phyloP scores from a whole-genome alignment of 1,139 yeast species.

The Yamadazyma buinensis region DNA sequence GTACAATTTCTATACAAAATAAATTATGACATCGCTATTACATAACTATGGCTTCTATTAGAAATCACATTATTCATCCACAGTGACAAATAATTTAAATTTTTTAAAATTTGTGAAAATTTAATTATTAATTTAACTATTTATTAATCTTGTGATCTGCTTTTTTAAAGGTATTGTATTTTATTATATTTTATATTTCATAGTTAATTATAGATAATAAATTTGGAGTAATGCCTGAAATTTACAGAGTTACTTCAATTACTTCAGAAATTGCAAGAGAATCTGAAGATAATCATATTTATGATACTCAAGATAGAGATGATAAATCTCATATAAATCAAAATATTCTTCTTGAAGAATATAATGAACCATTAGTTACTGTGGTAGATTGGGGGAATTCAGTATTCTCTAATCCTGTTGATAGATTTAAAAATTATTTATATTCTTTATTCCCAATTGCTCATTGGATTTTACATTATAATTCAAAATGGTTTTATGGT shows the following conservation, averaged over 20 bases:
- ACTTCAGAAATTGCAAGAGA: slow-evolving; percentile 5
- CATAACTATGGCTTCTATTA: too few species aligned
- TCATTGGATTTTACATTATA: slow-evolving; percentile 82
- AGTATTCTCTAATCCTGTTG: slow-evolving; percentile 38
- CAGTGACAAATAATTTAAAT: too few species aligned
- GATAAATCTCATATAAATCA: neutral
- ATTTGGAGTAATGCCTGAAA: slow-evolving; percentile 5
- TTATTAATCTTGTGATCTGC: too few species aligned
- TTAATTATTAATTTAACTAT: too few species aligned
- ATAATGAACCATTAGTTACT: slow-evolving; percentile 38
- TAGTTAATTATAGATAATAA: too few species aligned
- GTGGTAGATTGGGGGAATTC: slow-evolving; percentile 44
- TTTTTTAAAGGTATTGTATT: too few species aligned
- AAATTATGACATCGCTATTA: too few species aligned
- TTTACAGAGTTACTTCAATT: neutral
- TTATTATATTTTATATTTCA: too few species aligned
- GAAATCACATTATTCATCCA: too few species aligned
- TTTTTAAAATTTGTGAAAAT: too few species aligned
- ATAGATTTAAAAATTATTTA: slow-evolving; percentile 41
- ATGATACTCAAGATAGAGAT: slow-evolving; percentile 1
- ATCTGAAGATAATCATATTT: slow-evolving; percentile 5
- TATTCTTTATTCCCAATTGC: slow-evolving; percentile 72
- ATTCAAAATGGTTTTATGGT: slow-evolving; percentile 70
- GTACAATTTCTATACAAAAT: too few species aligned
- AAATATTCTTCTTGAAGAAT: slow-evolving; percentile 31